These are phyloP conservation scores for Monosporascus sp. DNA, from an alignment of 2,329 filamentous ascomycete species.

Conservation along the genomic window DNA sequence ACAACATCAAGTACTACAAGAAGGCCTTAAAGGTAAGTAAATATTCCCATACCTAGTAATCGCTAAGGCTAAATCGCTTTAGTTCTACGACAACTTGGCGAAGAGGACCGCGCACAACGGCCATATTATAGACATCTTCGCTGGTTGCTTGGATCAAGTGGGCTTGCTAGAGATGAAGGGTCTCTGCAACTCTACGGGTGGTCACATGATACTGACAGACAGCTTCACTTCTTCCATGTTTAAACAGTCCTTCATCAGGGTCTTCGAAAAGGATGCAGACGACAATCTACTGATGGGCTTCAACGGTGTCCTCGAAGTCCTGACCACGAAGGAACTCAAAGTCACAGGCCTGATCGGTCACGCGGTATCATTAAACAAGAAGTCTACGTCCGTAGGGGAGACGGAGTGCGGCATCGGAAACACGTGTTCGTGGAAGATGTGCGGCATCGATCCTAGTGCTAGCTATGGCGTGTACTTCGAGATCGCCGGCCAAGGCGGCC, in stretches of 20 bases:
- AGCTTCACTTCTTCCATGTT: conserved; percentile 99
- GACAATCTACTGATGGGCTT: conserved; percentile 98
- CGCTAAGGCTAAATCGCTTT: conserved; percentile 20
- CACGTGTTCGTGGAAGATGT: conserved; percentile 99
- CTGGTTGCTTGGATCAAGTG: conserved; percentile 94
- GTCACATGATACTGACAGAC: conserved; percentile 96
- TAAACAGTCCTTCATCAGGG: conserved; percentile 93
- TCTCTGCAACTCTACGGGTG: conserved; percentile 89
- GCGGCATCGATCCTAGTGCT: conserved; percentile 86
- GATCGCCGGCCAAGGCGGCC: conserved; percentile 88
- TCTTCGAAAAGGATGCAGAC: conserved; percentile 94
- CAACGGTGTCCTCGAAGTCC: conserved; percentile 89
- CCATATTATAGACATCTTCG: conserved; percentile 96
- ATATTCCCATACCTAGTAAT: not conserved
- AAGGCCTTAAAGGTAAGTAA: conserved; percentile 81
- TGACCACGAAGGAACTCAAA: conserved; percentile 97
- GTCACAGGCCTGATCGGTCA: conserved; percentile 96
- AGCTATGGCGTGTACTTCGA: conserved; percentile 98
- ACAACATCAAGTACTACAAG: conserved; percentile 99
- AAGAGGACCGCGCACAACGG: conserved; percentile 95
- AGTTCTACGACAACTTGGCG: conserved; percentile 92
- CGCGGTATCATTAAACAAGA: conserved; percentile 95
- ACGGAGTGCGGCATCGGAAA: conserved; percentile 98
- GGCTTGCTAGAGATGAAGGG: conserved; percentile 98
- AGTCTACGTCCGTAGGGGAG: conserved; percentile 92